phyloP scores from a whole-genome alignment of 108 stramenopile genomes.

The Nannochloropsis oceanica region DNA sequence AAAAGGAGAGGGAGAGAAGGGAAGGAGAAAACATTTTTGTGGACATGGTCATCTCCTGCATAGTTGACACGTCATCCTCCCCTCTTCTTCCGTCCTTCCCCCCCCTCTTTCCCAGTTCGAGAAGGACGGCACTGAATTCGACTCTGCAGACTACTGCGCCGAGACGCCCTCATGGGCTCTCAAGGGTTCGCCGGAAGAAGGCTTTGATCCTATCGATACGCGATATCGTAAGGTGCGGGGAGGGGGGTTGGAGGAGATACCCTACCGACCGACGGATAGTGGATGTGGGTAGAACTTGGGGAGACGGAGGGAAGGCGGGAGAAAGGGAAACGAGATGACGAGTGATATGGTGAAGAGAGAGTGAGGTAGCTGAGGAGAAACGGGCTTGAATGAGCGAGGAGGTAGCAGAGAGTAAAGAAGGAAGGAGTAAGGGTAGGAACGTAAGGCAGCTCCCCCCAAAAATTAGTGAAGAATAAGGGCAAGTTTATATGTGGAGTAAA shows the following conservation, averaged over 20 bases:
- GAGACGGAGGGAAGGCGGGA: not conserved
- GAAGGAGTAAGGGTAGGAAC: too few species aligned
- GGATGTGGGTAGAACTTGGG: not conserved
- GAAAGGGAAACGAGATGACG: not conserved
- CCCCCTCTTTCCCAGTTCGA: not conserved
- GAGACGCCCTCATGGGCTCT: conserved; percentile 78
- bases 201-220: conserved; percentile 40
- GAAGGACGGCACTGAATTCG: conserved; percentile 35
- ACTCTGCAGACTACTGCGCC: conserved; percentile 64
- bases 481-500: too few species aligned
- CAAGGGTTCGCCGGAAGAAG: conserved; percentile 72
- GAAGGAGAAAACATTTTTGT: too few species aligned
- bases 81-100: not conserved
- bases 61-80: not conserved
- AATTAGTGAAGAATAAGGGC: too few species aligned
- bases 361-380: too few species aligned
- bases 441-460: too few species aligned
- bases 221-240: not conserved
- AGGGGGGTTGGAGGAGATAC: not conserved
- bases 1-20: not conserved
- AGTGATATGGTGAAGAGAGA: too few species aligned
- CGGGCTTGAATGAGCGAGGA: too few species aligned
- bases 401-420: too few species aligned
- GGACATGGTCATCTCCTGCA: too few species aligned
- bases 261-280: not conserved